These are phyloP conservation scores for Copromyces sp. DNA, from an alignment of 495 filamentous ascomycete genomes.

Conservation along the genomic window DNA sequence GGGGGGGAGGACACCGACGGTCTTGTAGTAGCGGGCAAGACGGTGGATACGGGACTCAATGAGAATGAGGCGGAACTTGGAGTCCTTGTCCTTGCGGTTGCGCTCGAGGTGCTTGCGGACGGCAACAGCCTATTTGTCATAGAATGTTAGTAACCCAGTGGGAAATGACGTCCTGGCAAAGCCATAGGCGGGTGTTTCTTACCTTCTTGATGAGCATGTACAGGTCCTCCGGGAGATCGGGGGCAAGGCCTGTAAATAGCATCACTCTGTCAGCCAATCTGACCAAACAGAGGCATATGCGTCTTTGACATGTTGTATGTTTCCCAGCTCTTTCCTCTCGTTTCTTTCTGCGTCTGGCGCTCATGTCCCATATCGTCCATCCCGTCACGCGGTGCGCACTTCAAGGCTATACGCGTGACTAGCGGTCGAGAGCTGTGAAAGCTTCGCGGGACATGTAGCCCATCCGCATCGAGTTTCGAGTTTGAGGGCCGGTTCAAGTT, in stretches of 20 bases:
- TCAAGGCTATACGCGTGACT: neutral
- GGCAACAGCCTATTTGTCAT: constrained; percentile 64
- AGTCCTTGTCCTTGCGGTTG: constrained; percentile 99
- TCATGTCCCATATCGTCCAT: constrained; percentile 1
- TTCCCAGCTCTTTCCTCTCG: neutral
- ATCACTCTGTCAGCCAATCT: constrained; percentile 89
- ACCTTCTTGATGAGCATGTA: constrained; percentile 99
- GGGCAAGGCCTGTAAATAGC: constrained; percentile 74
- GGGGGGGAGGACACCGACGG: constrained; percentile 92
- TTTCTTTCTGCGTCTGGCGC: constrained; percentile 5
- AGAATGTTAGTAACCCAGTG: neutral
- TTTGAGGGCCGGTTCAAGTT: neutral
- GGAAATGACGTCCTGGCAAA: neutral
- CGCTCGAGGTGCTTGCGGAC: constrained; percentile 99
- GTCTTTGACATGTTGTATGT: constrained; percentile 9
- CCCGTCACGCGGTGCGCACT: neutral
- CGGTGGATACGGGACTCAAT: constrained; percentile 99
- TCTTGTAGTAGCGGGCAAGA: constrained; percentile 93
- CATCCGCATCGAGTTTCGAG: neutral
- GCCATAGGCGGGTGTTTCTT: constrained; percentile 10
- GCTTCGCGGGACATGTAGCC: neutral
- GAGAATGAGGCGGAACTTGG: constrained; percentile 99
- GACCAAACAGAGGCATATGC: constrained; percentile 85
- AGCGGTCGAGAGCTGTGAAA: neutral
- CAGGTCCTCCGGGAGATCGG: constrained; percentile 94